Evolutionary conservation across 2,329 filamentous ascomycete genomes (phyloP), one percentile per base, ranked within the genome.

Genomic region (Colletotrichum sp.): DNA sequence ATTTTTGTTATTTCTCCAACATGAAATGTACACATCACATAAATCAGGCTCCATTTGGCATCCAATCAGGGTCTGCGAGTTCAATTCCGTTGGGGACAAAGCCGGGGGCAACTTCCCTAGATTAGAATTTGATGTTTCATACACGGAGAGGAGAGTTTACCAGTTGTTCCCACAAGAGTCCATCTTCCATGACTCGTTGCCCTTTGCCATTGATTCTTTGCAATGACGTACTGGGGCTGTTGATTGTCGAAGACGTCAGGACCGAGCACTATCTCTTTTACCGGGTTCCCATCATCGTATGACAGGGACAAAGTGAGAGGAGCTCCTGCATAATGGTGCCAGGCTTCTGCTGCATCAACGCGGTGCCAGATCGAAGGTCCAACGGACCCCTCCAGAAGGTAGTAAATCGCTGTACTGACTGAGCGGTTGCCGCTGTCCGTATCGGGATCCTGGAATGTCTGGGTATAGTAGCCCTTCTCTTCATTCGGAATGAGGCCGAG

Each of bases 281-380:
- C 81, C 48, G 81, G 82, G 78, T 73, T 80, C 4, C 87, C 87
- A 69, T 90, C 83, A 66, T 90, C 80, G 24, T 73, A 79, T 3
- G 87, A 87, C 1, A 89, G 80, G 4, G 84, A 87, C 12, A 90
- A 79, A 13, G 80, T 83, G 64, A 90, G 79, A 1, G 88, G 88
- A 8, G 89, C 87, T 7, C 89, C 89, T 10, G 87, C 88, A 66
- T 90, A 90, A 81, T 88, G 85, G 78, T 90, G 89, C 89, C 89
- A 90, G 10, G 88, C 80, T 78, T 90, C 87, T 48, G 81, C 86
- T 4, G 86, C 85, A 71, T 89, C 87, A 64, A 88, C 85, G 69
- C 87, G 86, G 80, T 90, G 89, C 89, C 88, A 90, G 73, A 85
- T 79, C 5, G 89, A 90, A 21, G 83, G 77, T 1, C 86, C 85